Percentiles rank a stretch among this genome's conserved stretches.
Evolutionary conservation across 2,329 filamentous ascomycete genomes (phyloP).

Genomic region (Graphiopsis chlorocephala): DNA sequence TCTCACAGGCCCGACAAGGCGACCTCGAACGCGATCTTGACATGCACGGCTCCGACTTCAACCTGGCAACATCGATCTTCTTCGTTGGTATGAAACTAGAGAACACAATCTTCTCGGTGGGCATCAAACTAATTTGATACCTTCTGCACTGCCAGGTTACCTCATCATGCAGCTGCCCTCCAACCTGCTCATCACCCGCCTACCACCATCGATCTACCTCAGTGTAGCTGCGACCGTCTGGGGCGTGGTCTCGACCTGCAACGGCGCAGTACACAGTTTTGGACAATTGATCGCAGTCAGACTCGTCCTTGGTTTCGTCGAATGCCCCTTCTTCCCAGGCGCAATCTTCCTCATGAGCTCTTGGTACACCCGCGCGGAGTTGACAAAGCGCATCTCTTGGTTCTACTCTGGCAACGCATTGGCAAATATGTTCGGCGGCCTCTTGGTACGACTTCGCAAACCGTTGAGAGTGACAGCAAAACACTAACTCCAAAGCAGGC

Average conservation of each 20-base stretch:
- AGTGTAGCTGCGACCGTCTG: conserved; percentile 46
- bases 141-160: conserved; percentile 41
- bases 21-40: conserved; percentile 53
- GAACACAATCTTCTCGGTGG: background rate
- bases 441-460: background rate
- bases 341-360: conserved; percentile 49
- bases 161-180: conserved; percentile 62
- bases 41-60: conserved; percentile 58
- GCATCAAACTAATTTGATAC: background rate
- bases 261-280: conserved; percentile 47
- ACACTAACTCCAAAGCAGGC: conserved; percentile 27
- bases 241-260: conserved; percentile 44
- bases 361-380: conserved; percentile 51
- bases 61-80: conserved; percentile 54
- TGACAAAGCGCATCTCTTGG: conserved; percentile 25
- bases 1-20: conserved; percentile 55
- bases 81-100: conserved; percentile 46
- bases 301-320: conserved; percentile 50
- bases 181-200: conserved; percentile 56
- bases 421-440: conserved; percentile 28
- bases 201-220: conserved; percentile 55
- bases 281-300: conserved; percentile 45
- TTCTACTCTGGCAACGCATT: conserved; percentile 30
- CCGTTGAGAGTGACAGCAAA: background rate
- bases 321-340: conserved; percentile 48